A percentile compares a stretch with the other conserved stretches of the same genome.
phyloP scores from a whole-genome alignment of 306 rosid genomes.

The Cicer chorassanicum region DNA sequence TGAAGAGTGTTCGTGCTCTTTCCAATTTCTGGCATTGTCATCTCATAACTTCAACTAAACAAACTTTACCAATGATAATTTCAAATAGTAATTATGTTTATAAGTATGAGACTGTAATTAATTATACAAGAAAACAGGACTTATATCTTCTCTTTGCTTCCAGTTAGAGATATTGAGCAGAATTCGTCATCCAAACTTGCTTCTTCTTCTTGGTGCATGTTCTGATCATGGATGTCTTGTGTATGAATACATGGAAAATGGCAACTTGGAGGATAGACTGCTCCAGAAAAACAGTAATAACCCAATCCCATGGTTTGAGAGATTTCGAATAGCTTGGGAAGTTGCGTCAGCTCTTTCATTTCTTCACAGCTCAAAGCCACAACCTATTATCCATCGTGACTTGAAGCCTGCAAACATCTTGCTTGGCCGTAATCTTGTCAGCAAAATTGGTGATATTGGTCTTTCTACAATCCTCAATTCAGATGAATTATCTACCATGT shows the following conservation, averaged over 20 bases:
- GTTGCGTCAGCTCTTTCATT: constrained; percentile 87
- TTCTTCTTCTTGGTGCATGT: constrained; percentile 94
- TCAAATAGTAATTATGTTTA: not conserved
- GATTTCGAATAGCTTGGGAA: constrained; percentile 96
- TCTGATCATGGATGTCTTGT: constrained; percentile 80
- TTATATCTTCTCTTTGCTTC: constrained; percentile 46
- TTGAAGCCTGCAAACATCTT: constrained; percentile 94
- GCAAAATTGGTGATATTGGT: constrained; percentile 95
- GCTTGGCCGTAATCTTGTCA: constrained; percentile 78
- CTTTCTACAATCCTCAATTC: constrained; percentile 73
- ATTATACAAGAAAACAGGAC: constrained; percentile 1
- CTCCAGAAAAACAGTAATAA: constrained; percentile 56
- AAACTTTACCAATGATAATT: constrained; percentile 7
- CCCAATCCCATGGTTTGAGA: constrained; percentile 88
- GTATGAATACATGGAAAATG: constrained; percentile 92
- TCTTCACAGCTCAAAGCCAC: constrained; percentile 88
- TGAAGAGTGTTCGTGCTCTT: not conserved
- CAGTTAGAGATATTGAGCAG: constrained; percentile 89
- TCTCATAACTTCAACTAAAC: constrained; percentile 18
- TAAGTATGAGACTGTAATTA: constrained; percentile 2
- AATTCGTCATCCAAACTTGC: constrained; percentile 90
- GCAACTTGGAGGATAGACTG: constrained; percentile 88
- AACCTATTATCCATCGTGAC: constrained; percentile 94
- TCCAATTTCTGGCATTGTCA: not conserved
- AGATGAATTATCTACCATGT: constrained; percentile 60